phyloP scores from a whole-genome alignment of 2,329 filamentous ascomycete species.

The Colletotrichum costaricense region DNA sequence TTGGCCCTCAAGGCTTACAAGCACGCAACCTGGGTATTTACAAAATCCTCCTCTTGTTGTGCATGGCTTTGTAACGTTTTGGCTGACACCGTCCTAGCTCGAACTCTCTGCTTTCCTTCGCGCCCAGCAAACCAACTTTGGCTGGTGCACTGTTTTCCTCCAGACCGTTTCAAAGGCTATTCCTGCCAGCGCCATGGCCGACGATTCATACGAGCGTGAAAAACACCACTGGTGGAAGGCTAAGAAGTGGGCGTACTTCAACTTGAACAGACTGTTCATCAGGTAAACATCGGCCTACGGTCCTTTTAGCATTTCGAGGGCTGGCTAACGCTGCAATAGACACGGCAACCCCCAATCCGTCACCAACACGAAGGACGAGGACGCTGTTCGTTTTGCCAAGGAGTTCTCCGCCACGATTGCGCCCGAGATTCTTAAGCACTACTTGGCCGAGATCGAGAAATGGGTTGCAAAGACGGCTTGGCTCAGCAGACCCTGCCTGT shows the following conservation, averaged over 20 bases:
- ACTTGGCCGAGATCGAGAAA: slow-evolving; percentile 93
- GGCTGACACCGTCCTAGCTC: slow-evolving; percentile 68
- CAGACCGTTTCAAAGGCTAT: slow-evolving; percentile 87
- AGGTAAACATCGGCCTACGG: slow-evolving; percentile 64
- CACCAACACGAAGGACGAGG: slow-evolving; percentile 78
- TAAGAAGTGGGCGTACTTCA: slow-evolving; percentile 99
- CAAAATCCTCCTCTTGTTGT: neutral
- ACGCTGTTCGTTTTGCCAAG: slow-evolving; percentile 86
- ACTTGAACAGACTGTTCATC: slow-evolving; percentile 94
- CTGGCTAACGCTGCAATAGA: slow-evolving; percentile 58
- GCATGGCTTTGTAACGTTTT: slow-evolving; percentile 11
- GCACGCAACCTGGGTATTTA: slow-evolving; percentile 88
- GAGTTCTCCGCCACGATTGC: slow-evolving; percentile 92
- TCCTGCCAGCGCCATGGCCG: slow-evolving; percentile 81
- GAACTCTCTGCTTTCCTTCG: slow-evolving; percentile 84
- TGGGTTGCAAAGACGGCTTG: slow-evolving; percentile 96
- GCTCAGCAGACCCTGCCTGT: slow-evolving; percentile 94
- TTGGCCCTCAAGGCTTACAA: slow-evolving; percentile 97
- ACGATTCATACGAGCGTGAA: slow-evolving; percentile 86
- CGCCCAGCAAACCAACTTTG: slow-evolving; percentile 85
- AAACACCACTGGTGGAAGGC: slow-evolving; percentile 99
- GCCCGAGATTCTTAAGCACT: slow-evolving; percentile 95
- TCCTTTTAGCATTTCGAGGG: neutral
- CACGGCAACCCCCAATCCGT: slow-evolving; percentile 81
- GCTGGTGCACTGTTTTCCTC: slow-evolving; percentile 96